Evolutionary conservation across 2,329 filamentous ascomycete genomes (phyloP), one percentile per base, ranked within the genome.

Genomic region (Fusarium musae): DNA sequence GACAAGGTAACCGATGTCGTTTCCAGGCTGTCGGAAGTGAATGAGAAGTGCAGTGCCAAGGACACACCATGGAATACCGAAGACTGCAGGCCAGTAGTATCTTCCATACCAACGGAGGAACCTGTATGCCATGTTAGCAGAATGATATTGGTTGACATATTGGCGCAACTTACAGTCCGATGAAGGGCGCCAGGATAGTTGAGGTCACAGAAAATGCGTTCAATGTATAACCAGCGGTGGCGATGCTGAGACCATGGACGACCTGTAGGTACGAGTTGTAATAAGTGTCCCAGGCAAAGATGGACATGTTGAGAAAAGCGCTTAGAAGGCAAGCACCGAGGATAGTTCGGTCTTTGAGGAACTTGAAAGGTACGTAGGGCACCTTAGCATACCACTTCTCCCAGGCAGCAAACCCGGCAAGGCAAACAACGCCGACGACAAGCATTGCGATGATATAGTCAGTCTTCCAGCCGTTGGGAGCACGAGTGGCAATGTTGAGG

Each of bases 21-120:
- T 80, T 34, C 84, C 82, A 28, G 78, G 78, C n/a, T 73, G 68
- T 49, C 78, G 75, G 69, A 80, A 80, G 62, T 79, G 74, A 34
- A 79, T 74, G 39, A 80, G 67, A 7, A 90, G 80, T 9, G 87
- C 83, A 6, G 88, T 80, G 2, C 87, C 88, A 12, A 86, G 78
- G 30, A 89, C 85, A 74, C 87, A 88, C n/a, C 90, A 75, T 3
- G 88, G 88, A 5, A 89, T 82, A 9, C 83, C 85, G 47, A 87
- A 84, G 69, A 81, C 69, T 39, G 73, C 86, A 7, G 88, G 80
- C 39, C 84, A 84, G 78, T 88, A 88, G 82, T 88, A 89, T 56
- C 83, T 83, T 21, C 85, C 86, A 16, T 85, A 86, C 49, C 75
- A 82, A 54, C 84, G 84, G 70, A 90, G 85, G 39, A 83, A 77